Base-by-base conservation (phyloP, 768 basidiomycete species). In the Imleria badia region DNA sequence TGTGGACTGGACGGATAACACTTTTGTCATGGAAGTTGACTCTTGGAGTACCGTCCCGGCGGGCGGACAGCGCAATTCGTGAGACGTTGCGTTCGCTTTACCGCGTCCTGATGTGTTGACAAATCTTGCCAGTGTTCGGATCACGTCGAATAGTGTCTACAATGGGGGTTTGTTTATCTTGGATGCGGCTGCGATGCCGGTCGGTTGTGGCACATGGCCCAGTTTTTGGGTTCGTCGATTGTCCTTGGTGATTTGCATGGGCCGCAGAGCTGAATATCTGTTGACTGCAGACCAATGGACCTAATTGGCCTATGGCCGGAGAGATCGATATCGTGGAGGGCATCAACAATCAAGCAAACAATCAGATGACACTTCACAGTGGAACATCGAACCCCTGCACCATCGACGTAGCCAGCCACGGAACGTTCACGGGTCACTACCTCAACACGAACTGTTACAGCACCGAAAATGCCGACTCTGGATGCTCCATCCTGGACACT, bases 261-360 rank as follows among this genome's bases (percentile, higher is more conserved):
- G 22, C 3, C 15, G 20, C 19, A 19, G 6, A 8, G 13, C 52
- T 63, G 10, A 50, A 23, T 20, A 22, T n/a, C 13, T 26, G n/a
- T 34, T 10, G 31, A 43, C 5, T 13, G 20, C 48, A 74, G 73
- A 73, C 77, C 7, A 71, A 76, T 36, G 82, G 83, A 8, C 78
- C 80, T 0, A 66, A 78, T 45, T 85, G 83, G 83, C 82, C 82
- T 3, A 9, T 30, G 20, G 70, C 54, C 23, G 84, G 82, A 56
- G 87, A 90, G 69, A 84, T 89, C 51, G 90, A 91, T 61, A 80
- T 89, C 46, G 66, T 91, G 11, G 90, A 92, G 66, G 86, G 87
- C 14, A 81, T 90, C 51, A 80, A 91, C 60, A 61, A 78, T 23
- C 76, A 80, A 62, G 51, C 71, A 3, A 69, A 73, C 22, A 89